Evolutionary conservation across 2,329 filamentous ascomycete species (phyloP).

Genomic region (Aspergillus latus): DNA sequence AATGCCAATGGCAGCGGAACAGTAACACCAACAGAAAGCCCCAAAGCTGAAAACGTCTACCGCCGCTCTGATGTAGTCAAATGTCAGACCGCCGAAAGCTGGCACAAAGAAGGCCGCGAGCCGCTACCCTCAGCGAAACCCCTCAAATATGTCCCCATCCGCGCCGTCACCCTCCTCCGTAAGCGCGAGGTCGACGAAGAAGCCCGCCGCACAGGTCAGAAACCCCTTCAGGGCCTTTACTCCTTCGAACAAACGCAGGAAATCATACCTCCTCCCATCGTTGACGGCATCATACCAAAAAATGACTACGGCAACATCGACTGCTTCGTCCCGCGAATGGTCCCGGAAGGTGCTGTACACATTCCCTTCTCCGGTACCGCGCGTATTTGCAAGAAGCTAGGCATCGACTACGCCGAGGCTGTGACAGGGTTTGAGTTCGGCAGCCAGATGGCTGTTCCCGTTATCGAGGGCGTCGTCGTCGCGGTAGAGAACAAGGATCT

Average conservation of each 20-base stretch:
- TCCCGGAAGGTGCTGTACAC: constrained; percentile 79
- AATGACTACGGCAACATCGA: constrained; percentile 97
- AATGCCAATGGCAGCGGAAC: constrained; percentile 54
- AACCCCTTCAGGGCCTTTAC: constrained; percentile 83
- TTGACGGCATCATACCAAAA: constrained; percentile 83
- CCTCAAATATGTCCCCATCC: constrained; percentile 82
- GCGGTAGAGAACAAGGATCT: constrained; percentile 74
- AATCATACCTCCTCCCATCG: constrained; percentile 87
- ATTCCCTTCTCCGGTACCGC: constrained; percentile 75
- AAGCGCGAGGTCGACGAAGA: constrained; percentile 87
- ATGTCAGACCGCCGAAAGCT: constrained; percentile 91
- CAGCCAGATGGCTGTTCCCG: constrained; percentile 86
- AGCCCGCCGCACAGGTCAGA: constrained; percentile 74
- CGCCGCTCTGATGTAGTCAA: constrained; percentile 73
- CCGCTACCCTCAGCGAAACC: constrained; percentile 70
- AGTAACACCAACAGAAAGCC: neutral
- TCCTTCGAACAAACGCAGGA: constrained; percentile 84
- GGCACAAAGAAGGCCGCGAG: constrained; percentile 92
- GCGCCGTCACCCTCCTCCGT: constrained; percentile 83
- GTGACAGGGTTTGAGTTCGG: constrained; percentile 97
- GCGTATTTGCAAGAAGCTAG: constrained; percentile 77
- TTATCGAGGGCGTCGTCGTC: constrained; percentile 86
- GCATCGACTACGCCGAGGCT: constrained; percentile 88
- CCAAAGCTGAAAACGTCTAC: constrained; percentile 70
- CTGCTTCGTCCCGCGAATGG: constrained; percentile 90